phyloP scores from a whole-genome alignment of 805 yeast species.

The Tetrapisispora namnaoensis region DNA sequence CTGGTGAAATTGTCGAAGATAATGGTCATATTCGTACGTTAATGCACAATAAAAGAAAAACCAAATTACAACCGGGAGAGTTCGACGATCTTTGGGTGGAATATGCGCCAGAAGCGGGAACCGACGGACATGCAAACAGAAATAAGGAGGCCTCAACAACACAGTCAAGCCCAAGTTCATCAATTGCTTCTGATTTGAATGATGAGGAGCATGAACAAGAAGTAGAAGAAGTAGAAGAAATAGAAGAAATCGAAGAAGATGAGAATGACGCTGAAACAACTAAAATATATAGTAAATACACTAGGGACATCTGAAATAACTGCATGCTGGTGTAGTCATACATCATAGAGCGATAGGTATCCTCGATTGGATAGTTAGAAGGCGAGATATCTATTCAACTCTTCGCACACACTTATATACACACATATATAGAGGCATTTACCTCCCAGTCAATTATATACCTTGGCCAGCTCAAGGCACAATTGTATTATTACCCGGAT shows the following conservation, averaged over 20 bases:
- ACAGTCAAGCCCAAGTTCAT: neutral
- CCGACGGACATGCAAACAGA: neutral
- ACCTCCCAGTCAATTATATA: neutral
- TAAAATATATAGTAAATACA: neutral
- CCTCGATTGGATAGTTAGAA: too few species aligned
- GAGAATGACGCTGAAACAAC: constrained; percentile 4
- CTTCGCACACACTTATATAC: too few species aligned
- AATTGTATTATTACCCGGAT: neutral
- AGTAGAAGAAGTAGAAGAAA: constrained; percentile 4
- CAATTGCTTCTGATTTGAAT: neutral
- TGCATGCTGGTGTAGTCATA: too few species aligned
- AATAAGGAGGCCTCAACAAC: neutral
- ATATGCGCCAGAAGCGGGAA: constrained; percentile 2
- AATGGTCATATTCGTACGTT: constrained; percentile 59
- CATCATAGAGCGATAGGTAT: too few species aligned
- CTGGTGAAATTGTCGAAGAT: constrained; percentile 56
- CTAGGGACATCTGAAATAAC: neutral
- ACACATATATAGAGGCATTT: neutral
- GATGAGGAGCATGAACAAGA: constrained; percentile 3
- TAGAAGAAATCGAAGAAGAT: constrained; percentile 2
- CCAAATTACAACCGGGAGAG: neutral
- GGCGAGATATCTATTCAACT: too few species aligned
- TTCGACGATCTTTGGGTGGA: constrained; percentile 2
- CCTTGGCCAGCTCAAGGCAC: neutral
- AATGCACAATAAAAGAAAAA: constrained; percentile 1